Conservation (phyloP, 176 grass and related monocot genomes). For the Puya raimondii region DNA sequence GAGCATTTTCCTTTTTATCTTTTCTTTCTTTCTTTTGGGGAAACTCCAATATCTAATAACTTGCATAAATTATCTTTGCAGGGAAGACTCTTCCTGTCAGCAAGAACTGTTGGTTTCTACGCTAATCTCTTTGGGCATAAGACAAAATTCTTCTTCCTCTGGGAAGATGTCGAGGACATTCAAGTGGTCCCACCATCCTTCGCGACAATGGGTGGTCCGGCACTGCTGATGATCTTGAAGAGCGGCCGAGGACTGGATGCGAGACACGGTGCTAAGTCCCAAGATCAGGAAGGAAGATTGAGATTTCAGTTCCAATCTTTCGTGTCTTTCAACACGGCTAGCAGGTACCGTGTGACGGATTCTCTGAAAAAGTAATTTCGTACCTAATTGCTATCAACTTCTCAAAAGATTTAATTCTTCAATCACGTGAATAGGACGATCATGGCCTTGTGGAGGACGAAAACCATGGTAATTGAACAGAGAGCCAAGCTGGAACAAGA, state of each 20-base stretch:
- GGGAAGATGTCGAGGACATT: constrained; percentile 77
- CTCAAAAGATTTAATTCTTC: background rate
- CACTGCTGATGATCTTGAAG: constrained; percentile 47
- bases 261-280: constrained; percentile 49
- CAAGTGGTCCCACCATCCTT: constrained; percentile 61
- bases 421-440: constrained; percentile 40
- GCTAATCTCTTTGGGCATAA: constrained; percentile 82
- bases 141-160: constrained; percentile 91
- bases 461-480: constrained; percentile 40
- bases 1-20: too few relatives aligned
- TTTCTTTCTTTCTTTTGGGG: background rate
- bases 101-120: constrained; percentile 77
- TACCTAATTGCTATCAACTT: background rate
- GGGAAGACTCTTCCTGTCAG: constrained; percentile 71
- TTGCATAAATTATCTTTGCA: constrained; percentile 15
- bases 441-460: constrained; percentile 70
- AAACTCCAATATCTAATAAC: background rate
- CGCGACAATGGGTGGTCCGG: constrained; percentile 49
- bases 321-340: constrained; percentile 60
- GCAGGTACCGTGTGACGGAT: constrained; percentile 20
- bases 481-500: constrained; percentile 55
- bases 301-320: constrained; percentile 93
- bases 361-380: background rate
- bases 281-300: constrained; percentile 73
- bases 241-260: constrained; percentile 59